Base-by-base conservation (phyloP, 179 eudicot genomes). In the Amaranthus tricolor region DNA sequence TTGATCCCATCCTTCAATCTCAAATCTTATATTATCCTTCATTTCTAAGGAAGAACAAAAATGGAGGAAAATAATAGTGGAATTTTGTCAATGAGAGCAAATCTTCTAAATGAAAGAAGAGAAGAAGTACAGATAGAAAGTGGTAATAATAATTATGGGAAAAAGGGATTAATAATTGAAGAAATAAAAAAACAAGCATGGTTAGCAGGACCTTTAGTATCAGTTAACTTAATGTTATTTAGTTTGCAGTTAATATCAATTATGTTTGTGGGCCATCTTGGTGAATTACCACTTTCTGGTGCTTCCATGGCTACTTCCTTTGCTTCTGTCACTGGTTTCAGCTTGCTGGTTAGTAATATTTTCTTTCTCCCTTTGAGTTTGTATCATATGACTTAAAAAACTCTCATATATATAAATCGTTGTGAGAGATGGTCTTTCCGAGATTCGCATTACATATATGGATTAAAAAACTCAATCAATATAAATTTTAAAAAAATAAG, bases 291-390 rank as follows among this genome's bases (percentile, higher is more conserved):
- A 6, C 72, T 71, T 6, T 63, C 76, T 24, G 76, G 71, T 56
- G 71, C 80, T 64, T 71, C 80, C 47, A 55, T 77, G 65, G 80
- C 80, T 6, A 63, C 50, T 57, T 77, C 80, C 44, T 77, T 76
- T 21, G 74, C 79, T 76, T 20, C 79, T 45, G 79, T 76, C 54
- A 76, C 79, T 31, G 79, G 79, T 17, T 76, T 76, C 21, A 76
- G 59, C 70, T 76, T 76, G 56, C 19, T 76, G 74, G 79, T 69
- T 13, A 3, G 59, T 58, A 59, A 0, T 69, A 9, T 43, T 6
- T 3, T 9, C 15, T 31, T 0, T 62, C 1, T 10, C 8, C 11
- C 16, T 21, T 49, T 11, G 3, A 5, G 16, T 47, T n/a, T 45
- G 45, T 15, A 31, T 13, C 47, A 5, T 2, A 2, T 48, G 6